A percentile compares a stretch with the other conserved stretches of the same genome.
These are phyloP conservation scores for Marasmius oreades DNA, from an alignment of 1,284 basidiomycete species.

Conservation along the genomic window DNA sequence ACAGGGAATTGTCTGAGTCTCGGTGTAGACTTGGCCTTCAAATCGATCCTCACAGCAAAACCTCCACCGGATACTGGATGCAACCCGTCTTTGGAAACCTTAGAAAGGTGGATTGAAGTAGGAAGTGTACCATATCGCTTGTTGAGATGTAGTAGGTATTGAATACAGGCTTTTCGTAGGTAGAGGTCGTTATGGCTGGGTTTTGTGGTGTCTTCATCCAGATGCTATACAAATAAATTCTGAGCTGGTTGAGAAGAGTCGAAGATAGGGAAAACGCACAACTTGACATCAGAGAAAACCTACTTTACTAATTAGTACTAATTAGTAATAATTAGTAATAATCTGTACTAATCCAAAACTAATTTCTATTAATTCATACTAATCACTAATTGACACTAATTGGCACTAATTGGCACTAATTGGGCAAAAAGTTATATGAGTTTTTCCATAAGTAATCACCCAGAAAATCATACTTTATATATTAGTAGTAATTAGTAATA, in stretches of 20 bases:
- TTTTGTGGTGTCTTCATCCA: background rate
- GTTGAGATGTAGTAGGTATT: background rate
- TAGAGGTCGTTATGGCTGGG: background rate
- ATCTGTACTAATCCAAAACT: too few relatives aligned
- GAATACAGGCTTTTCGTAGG: background rate
- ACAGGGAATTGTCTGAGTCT: background rate
- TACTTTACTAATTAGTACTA: too few relatives aligned
- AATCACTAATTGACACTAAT: too few relatives aligned
- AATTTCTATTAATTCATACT: too few relatives aligned
- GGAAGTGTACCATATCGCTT: background rate
- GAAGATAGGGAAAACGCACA: background rate
- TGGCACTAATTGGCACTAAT: too few relatives aligned
- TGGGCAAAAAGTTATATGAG: too few relatives aligned
- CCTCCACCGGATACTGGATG: slow-evolving; percentile 10
- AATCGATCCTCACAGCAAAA: slow-evolving; percentile 3
- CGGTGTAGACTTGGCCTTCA: background rate
- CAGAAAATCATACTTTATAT: too few relatives aligned
- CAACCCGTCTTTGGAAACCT: background rate
- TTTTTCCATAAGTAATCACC: too few relatives aligned
- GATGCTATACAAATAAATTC: background rate
- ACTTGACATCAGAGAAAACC: too few relatives aligned
- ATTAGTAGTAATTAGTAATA: too few relatives aligned
- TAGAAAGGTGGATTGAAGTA: background rate
- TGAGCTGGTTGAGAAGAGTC: background rate
- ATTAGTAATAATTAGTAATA: too few relatives aligned